Evolutionary conservation across 1,284 basidiomycete species (phyloP).

Genomic region (Puccinia novopanici): DNA sequence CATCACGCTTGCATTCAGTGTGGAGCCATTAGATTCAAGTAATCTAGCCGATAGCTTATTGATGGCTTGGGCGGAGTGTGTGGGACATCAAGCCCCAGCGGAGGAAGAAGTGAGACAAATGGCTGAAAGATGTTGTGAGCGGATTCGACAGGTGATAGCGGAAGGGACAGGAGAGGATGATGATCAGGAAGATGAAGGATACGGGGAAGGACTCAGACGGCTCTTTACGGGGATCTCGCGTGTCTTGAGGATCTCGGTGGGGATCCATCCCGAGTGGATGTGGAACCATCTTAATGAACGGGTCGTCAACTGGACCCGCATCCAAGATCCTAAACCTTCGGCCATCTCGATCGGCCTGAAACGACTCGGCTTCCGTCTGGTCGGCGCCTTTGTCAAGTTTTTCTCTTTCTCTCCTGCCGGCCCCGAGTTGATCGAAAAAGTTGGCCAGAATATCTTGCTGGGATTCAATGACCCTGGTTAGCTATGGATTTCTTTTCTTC

Average conservation of each 20-base stretch:
- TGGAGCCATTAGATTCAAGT: constrained; percentile 6
- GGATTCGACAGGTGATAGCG: background rate
- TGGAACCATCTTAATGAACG: no score
- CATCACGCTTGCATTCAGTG: constrained; percentile 20
- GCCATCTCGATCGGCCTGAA: no score
- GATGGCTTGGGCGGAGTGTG: constrained; percentile 33
- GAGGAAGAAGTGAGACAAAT: constrained; percentile 19
- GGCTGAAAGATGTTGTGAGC: constrained; percentile 22
- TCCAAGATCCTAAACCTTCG: background rate
- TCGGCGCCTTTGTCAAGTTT: constrained; percentile 26
- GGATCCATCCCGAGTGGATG: constrained; percentile 23
- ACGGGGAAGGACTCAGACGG: background rate
- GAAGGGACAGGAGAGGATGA: background rate
- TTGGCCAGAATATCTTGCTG: no score
- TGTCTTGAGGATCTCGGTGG: constrained; percentile 15
- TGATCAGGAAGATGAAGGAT: background rate
- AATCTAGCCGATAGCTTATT: constrained; percentile 26
- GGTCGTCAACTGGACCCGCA: constrained; percentile 16
- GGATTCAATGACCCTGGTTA: no score
- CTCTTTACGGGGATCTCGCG: constrained; percentile 32
- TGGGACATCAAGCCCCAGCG: constrained; percentile 14
- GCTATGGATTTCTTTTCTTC: background rate
- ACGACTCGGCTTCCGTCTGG: no score
- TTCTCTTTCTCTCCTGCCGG: background rate
- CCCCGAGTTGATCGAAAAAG: constrained; percentile 16